phyloP scores from a whole-genome alignment of 345 rosid species.

The Carallia brachiata region DNA sequence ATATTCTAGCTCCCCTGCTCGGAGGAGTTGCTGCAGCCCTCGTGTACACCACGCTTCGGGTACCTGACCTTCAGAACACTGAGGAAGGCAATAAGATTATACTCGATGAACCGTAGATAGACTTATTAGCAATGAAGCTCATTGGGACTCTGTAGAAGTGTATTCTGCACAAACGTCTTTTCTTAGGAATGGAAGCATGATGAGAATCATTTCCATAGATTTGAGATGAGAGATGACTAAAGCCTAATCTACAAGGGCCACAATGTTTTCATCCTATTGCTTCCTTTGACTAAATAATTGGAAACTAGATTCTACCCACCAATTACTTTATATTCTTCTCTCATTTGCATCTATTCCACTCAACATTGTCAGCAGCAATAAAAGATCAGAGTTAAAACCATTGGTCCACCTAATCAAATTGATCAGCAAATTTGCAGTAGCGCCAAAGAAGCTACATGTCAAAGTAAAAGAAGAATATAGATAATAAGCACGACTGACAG shows the following conservation, averaged over 20 bases:
- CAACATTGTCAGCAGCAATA: not conserved
- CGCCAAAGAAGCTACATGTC: too few species aligned
- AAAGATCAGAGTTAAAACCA: too few species aligned
- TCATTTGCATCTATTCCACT: not conserved
- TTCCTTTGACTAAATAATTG: not conserved
- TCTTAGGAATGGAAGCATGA: not conserved
- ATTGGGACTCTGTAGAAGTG: not conserved
- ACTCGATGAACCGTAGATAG: constrained; percentile 4
- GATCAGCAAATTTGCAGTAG: too few species aligned
- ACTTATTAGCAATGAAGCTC: not conserved
- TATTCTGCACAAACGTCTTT: not conserved
- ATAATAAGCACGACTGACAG: not conserved
- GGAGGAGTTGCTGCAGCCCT: constrained; percentile 42
- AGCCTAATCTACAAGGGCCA: not conserved
- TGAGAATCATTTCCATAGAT: not conserved
- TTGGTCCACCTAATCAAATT: too few species aligned
- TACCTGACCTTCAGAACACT: constrained; percentile 27
- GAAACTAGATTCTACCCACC: not conserved
- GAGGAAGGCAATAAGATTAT: constrained; percentile 9
- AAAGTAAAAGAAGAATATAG: not conserved
- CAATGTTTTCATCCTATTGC: not conserved
- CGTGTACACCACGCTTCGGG: constrained; percentile 31
- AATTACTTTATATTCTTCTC: not conserved
- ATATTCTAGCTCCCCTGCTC: constrained; percentile 34
- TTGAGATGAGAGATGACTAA: not conserved